phyloP scores from a whole-genome alignment of 768 basidiomycete species.

The Fibroporia radiculosa region DNA sequence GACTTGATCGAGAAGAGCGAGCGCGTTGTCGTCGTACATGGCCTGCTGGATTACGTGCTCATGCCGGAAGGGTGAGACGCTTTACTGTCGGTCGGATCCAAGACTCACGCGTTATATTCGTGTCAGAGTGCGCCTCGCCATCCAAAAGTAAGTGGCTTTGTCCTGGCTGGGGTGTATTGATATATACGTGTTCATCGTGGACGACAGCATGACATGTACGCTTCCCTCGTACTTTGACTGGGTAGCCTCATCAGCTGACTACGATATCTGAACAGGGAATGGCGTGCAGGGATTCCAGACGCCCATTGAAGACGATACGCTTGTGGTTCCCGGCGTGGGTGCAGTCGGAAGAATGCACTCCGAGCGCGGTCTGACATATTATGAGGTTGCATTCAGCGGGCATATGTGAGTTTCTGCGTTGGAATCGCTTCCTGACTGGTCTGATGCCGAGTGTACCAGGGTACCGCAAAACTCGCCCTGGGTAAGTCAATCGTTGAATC shows the following conservation, averaged over 20 bases:
- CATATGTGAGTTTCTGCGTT: constrained; percentile 48
- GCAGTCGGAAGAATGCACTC: constrained; percentile 55
- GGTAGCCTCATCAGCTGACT: neutral
- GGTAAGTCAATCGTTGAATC: constrained; percentile 21
- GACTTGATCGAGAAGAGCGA: constrained; percentile 71
- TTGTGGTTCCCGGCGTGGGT: constrained; percentile 65
- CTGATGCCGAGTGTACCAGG: constrained; percentile 25
- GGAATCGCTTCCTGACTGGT: neutral
- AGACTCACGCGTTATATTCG: no score
- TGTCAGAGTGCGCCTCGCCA: constrained; percentile 24
- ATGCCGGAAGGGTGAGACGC: constrained; percentile 61
- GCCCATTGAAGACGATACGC: constrained; percentile 55
- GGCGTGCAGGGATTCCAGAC: constrained; percentile 69
- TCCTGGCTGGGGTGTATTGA: constrained; percentile 19
- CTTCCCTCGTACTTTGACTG: neutral
- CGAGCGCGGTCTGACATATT: constrained; percentile 62
- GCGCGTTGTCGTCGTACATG: constrained; percentile 62
- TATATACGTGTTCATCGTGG: neutral
- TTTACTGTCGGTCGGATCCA: neutral
- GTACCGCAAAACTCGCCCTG: constrained; percentile 59
- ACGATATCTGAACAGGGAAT: constrained; percentile 36
- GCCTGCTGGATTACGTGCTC: constrained; percentile 63
- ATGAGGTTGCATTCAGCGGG: constrained; percentile 62
- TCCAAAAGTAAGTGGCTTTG: constrained; percentile 27
- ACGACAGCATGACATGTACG: constrained; percentile 34